These are phyloP conservation scores for Apophysomyces sp. DNA, from an alignment of 371 early-diverging fungal species.

Conservation along the genomic window DNA sequence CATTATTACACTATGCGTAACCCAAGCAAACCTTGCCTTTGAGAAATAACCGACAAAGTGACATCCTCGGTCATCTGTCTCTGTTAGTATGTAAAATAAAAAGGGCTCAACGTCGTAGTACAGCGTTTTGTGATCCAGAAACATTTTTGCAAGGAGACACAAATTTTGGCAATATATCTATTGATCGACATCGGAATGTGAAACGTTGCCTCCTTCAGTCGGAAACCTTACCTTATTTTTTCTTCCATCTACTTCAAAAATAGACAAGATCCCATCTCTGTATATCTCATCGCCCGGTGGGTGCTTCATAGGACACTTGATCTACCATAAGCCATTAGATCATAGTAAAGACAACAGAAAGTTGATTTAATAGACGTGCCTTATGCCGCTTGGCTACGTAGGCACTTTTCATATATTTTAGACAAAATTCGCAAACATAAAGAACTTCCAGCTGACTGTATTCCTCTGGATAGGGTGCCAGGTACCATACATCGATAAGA, in stretches of 20 bases:
- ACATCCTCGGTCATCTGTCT: conserved; percentile 75
- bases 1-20: background rate
- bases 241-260: conserved; percentile 96
- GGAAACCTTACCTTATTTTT: conserved; percentile 71
- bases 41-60: conserved; percentile 99
- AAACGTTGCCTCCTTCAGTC: background rate
- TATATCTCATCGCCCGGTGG: conserved; percentile 99
- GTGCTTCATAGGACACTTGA: conserved; percentile 80
- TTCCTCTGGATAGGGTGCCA: conserved; percentile 98
- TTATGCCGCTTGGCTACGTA: conserved; percentile 71
- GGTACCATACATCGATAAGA: conserved; percentile 95
- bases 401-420: conserved; percentile 89
- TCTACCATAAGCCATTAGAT: conserved; percentile 9
- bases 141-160: conserved; percentile 97
- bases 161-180: conserved; percentile 97
- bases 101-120: conserved; percentile 99
- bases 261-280: conserved; percentile 80
- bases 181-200: conserved; percentile 5
- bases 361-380: conserved; percentile 26
- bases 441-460: conserved; percentile 69
- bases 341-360: conserved; percentile 3
- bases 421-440: conserved; percentile 97
- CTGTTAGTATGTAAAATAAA: conserved; percentile 96
- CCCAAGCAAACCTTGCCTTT: conserved; percentile 61
- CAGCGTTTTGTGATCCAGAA: conserved; percentile 99